phyloP scores from a whole-genome alignment of 2,329 filamentous ascomycete species.

The Neonectria ditissima region DNA sequence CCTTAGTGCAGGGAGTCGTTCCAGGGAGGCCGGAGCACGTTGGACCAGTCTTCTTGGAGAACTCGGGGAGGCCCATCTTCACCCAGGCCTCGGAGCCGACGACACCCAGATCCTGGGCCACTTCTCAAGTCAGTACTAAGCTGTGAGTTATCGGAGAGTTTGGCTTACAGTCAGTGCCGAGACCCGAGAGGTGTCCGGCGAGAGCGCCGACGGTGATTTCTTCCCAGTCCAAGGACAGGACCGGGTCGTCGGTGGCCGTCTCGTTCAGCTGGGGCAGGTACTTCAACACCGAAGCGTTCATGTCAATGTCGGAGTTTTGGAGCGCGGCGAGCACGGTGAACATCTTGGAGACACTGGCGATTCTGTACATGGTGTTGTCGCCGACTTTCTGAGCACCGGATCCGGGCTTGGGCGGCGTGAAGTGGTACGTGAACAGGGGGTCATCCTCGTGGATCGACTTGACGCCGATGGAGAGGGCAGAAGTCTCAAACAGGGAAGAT shows the following conservation, averaged over 20 bases:
- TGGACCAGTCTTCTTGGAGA: conserved; percentile 45
- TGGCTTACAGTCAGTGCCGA: conserved; percentile 52
- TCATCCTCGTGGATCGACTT: conserved; percentile 56
- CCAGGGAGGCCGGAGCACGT: conserved; percentile 52
- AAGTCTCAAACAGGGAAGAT: conserved; percentile 45
- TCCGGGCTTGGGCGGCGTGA: conserved; percentile 51
- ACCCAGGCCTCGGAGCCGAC: conserved; percentile 44
- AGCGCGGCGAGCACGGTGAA: conserved; percentile 49
- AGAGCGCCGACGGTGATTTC: conserved; percentile 60
- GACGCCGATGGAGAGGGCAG: conserved; percentile 54
- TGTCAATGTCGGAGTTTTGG: conserved; percentile 44
- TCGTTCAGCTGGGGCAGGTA: conserved; percentile 56
- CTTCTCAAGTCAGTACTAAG: conserved; percentile 35
- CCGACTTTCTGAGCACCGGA: conserved; percentile 44
- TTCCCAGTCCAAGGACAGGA: conserved; percentile 57
- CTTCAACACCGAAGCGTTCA: conserved; percentile 58
- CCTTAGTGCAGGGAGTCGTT: conserved; percentile 46
- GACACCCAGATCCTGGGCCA: conserved; percentile 49
- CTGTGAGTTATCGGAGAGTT: too few relatives aligned
- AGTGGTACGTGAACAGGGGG: conserved; percentile 54
- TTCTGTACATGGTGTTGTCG: conserved; percentile 49
- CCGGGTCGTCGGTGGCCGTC: conserved; percentile 40
- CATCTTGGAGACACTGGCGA: conserved; percentile 52
- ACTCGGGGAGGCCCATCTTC: conserved; percentile 48
- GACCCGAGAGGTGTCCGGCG: conserved; percentile 59